A percentile compares a stretch with the other conserved stretches of the same genome.
phyloP scores from a whole-genome alignment of 768 basidiomycete species.

The Boletus reticulatus region DNA sequence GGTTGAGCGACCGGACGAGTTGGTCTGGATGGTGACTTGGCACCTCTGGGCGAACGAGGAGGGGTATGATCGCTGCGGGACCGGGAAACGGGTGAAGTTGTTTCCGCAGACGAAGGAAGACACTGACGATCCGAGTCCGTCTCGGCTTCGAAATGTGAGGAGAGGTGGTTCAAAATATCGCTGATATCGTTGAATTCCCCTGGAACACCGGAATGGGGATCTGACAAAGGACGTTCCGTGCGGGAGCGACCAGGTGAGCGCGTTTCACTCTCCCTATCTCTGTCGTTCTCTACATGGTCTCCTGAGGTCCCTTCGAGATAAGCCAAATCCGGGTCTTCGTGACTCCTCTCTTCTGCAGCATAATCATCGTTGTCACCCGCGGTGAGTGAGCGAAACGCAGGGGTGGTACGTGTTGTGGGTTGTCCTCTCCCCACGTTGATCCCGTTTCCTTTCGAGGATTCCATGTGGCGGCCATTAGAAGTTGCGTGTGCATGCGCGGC shows the following conservation, averaged over 20 bases:
- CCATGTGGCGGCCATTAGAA: constrained; percentile 46
- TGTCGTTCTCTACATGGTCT: constrained; percentile 25
- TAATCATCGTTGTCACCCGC: constrained; percentile 38
- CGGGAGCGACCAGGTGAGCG: constrained; percentile 27
- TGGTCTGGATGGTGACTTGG: constrained; percentile 38
- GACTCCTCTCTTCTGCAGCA: constrained; percentile 31
- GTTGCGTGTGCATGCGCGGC: constrained; percentile 66
- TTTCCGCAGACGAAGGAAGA: constrained; percentile 35
- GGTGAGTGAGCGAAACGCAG: constrained; percentile 77
- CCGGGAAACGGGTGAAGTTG: constrained; percentile 31
- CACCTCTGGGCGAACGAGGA: constrained; percentile 19
- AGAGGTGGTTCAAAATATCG: constrained; percentile 74
- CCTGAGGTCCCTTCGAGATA: constrained; percentile 41
- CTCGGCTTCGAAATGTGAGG: constrained; percentile 64
- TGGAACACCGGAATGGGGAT: constrained; percentile 48
- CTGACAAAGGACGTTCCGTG: constrained; percentile 34
- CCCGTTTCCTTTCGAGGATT: constrained; percentile 47
- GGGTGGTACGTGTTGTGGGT: constrained; percentile 61
- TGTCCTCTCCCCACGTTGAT: constrained; percentile 46
- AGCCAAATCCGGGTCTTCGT: constrained; percentile 55
- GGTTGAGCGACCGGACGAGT: constrained; percentile 36
- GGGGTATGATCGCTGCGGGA: constrained; percentile 23
- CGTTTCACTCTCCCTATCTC: constrained; percentile 42
- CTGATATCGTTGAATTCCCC: constrained; percentile 69
- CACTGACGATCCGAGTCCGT: constrained; percentile 42